Percentiles rank a stretch among this genome's conserved stretches.
phyloP scores from a whole-genome alignment of 441 rosid genomes.

The Jatropha multifida region DNA sequence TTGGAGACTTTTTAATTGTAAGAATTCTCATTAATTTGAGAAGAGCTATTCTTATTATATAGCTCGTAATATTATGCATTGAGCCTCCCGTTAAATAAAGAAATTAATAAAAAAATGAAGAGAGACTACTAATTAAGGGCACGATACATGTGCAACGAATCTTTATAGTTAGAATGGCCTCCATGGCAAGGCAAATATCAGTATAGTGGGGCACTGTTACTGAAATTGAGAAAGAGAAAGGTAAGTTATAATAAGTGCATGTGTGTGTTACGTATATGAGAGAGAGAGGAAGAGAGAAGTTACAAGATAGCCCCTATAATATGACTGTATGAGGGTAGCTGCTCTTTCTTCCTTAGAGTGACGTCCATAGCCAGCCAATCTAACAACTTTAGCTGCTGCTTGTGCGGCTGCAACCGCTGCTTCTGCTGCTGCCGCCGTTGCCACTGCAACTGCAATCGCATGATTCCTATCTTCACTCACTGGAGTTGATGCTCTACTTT shows the following conservation, averaged over 20 bases:
- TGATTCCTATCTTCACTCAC: slow-evolving; percentile 61
- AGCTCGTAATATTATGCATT: no score
- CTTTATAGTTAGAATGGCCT: slow-evolving; percentile 1
- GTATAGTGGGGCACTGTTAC: neutral
- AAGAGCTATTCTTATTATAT: no score
- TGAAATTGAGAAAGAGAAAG: slow-evolving; percentile 2
- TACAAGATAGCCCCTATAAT: slow-evolving; percentile 91
- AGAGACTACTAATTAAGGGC: no score
- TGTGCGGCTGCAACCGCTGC: slow-evolving; percentile 94
- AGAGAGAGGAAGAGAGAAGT: neutral
- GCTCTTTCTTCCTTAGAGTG: slow-evolving; percentile 75
- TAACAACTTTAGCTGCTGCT: slow-evolving; percentile 90
- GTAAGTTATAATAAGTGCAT: no score
- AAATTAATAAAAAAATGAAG: no score
- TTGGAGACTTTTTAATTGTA: no score
- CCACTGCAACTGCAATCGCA: slow-evolving; percentile 84
- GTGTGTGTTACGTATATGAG: neutral
- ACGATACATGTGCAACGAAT: neutral
- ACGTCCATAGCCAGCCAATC: slow-evolving; percentile 83
- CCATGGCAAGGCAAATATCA: slow-evolving; percentile 16
- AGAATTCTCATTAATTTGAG: no score
- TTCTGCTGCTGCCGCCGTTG: slow-evolving; percentile 92
- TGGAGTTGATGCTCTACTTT: slow-evolving; percentile 47
- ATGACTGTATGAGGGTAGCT: slow-evolving; percentile 73
- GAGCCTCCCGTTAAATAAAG: no score